Conservation (phyloP, 805 yeast genomes). For the Tetrapisispora pingtungensis region DNA sequence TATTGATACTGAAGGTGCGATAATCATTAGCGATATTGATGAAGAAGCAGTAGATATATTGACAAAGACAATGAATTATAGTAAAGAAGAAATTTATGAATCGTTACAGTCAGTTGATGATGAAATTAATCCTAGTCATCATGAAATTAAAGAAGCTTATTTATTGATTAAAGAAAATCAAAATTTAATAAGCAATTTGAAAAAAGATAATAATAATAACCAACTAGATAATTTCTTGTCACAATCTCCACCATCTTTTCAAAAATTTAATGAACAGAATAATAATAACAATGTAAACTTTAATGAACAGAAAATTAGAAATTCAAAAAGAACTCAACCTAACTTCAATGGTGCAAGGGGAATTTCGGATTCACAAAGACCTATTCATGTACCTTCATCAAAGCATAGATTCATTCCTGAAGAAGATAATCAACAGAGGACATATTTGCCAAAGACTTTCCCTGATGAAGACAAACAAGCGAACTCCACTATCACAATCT, state of each 20-base stretch:
- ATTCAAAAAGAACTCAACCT: background rate
- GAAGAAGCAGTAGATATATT: constrained; percentile 68
- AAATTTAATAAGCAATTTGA: constrained; percentile 53
- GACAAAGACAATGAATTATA: constrained; percentile 81
- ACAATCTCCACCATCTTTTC: constrained; percentile 50
- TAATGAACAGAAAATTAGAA: background rate
- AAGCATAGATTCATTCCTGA: constrained; percentile 4
- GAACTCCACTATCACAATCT: constrained; percentile 75
- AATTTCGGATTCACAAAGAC: constrained; percentile 4
- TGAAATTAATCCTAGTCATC: constrained; percentile 38
- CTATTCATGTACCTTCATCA: constrained; percentile 3
- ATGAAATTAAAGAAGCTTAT: constrained; percentile 82
- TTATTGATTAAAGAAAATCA: constrained; percentile 73
- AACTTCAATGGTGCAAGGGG: background rate
- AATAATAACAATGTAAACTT: background rate
- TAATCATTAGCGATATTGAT: constrained; percentile 35
- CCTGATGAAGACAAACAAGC: constrained; percentile 26
- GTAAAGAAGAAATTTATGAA: constrained; percentile 69
- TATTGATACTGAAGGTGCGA: background rate
- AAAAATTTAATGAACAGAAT: constrained; percentile 3
- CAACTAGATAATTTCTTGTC: constrained; percentile 50
- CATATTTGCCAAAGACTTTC: constrained; percentile 27
- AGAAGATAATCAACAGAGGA: constrained; percentile 22
- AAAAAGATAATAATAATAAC: constrained; percentile 28
- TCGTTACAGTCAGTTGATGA: constrained; percentile 40